Evolutionary conservation across 1,284 basidiomycete genomes (phyloP).

Genomic region (Calocybe gambosa): DNA sequence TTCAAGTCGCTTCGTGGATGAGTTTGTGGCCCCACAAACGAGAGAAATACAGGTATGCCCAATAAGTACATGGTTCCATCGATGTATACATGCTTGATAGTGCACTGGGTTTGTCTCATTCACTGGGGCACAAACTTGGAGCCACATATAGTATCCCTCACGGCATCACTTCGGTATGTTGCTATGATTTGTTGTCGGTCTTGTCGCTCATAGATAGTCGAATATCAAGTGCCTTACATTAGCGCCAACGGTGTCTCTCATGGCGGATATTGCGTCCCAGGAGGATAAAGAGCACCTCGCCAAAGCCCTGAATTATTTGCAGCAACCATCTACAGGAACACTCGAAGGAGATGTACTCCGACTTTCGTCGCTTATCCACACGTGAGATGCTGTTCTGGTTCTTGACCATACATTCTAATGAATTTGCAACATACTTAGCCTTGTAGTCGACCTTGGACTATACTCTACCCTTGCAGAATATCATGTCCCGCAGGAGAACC

Average conservation of each 20-base stretch:
- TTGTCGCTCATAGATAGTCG: constrained; percentile 4
- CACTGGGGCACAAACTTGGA: constrained; percentile 71
- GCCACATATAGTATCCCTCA: constrained; percentile 74
- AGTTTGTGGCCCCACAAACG: constrained; percentile 63
- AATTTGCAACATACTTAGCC: constrained; percentile 13
- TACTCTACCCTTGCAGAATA: constrained; percentile 20
- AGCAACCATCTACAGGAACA: constrained; percentile 51
- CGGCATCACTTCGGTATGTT: constrained; percentile 71
- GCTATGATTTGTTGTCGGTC: not conserved
- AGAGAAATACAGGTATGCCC: constrained; percentile 46
- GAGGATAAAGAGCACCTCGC: constrained; percentile 58
- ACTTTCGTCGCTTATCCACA: constrained; percentile 47
- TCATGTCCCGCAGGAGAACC: constrained; percentile 19
- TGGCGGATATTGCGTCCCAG: constrained; percentile 47
- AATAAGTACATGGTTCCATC: not conserved
- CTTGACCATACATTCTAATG: not conserved
- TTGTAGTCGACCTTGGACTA: constrained; percentile 20
- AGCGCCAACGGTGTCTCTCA: constrained; percentile 52
- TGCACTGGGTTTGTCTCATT: constrained; percentile 67
- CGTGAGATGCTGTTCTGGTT: constrained; percentile 31
- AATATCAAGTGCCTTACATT: constrained; percentile 65
- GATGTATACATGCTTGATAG: constrained; percentile 25
- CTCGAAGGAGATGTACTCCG: constrained; percentile 51
- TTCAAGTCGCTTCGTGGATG: constrained; percentile 77
- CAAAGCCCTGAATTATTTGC: constrained; percentile 48